Conservation (phyloP, 1,139 yeast species). For the Yarrowia galli region DNA sequence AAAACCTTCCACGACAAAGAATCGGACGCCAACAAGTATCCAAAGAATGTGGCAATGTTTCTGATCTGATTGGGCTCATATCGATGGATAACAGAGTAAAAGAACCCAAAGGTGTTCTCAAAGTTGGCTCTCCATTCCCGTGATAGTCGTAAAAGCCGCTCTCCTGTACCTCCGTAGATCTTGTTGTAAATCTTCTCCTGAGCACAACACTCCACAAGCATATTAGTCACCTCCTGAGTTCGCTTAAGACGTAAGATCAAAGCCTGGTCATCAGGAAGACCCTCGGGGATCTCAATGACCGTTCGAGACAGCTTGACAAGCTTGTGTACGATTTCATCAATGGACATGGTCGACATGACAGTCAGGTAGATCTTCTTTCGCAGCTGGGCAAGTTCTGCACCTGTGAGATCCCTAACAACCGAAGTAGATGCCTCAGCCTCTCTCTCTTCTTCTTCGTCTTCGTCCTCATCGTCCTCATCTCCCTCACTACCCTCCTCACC, state of each 20-base stretch:
- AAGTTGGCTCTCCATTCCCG: conserved; percentile 66
- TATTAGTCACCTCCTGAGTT: conserved; percentile 64
- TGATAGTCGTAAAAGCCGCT: conserved; percentile 62
- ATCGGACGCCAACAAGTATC: conserved; percentile 79
- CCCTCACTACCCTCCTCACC: conserved; percentile 45
- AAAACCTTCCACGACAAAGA: conserved; percentile 69
- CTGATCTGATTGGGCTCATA: conserved; percentile 77
- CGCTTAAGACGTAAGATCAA: conserved; percentile 40
- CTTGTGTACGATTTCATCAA: conserved; percentile 94
- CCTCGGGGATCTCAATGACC: conserved; percentile 44
- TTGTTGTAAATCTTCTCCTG: conserved; percentile 91
- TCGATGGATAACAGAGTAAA: conserved; percentile 67
- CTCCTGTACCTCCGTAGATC: conserved; percentile 80
- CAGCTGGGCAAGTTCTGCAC: conserved; percentile 64
- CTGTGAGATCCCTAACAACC: conserved; percentile 70
- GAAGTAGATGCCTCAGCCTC: conserved; percentile 43
- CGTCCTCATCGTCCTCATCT: conserved; percentile 46
- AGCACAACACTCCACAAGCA: conserved; percentile 81
- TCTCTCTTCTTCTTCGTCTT: conserved; percentile 45
- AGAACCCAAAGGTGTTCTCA: conserved; percentile 60
- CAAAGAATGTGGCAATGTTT: conserved; percentile 86
- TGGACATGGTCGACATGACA: conserved; percentile 89
- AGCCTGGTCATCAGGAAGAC: conserved; percentile 38
- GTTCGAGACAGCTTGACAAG: conserved; percentile 55
- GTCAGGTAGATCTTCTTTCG: conserved; percentile 82